Conservation (phyloP, 192 early-diverging fungal genomes). For the Diversispora epigaea region DNA sequence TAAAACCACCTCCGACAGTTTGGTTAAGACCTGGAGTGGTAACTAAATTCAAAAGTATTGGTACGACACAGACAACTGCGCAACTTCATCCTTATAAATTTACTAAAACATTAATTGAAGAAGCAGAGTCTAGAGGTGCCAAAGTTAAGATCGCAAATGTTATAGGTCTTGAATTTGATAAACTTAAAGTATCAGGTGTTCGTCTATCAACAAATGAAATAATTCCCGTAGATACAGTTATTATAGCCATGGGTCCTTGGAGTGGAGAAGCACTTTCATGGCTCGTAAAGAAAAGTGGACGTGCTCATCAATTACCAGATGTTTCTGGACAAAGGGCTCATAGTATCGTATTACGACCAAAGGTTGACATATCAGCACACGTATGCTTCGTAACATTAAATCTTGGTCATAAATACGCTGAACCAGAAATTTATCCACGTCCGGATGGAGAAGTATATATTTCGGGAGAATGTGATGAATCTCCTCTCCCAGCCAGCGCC, state of each 20-base stretch:
- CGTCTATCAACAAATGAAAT: conserved; percentile 31
- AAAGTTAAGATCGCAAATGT: conserved; percentile 33
- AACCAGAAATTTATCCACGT: conserved; percentile 52
- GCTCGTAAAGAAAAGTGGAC: conserved; percentile 24
- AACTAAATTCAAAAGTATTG: conserved; percentile 29
- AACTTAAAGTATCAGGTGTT: conserved; percentile 32
- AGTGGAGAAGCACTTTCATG: conserved; percentile 34
- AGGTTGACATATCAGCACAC: conserved; percentile 33
- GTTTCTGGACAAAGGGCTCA: conserved; percentile 42
- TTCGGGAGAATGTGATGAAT: conserved; percentile 40
- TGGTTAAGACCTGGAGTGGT: conserved; percentile 27
- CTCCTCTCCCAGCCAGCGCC: conserved; percentile 36
- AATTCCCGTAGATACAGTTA: conserved; percentile 37
- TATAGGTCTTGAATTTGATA: conserved; percentile 32
- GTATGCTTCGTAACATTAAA: conserved; percentile 42
- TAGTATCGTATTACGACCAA: conserved; percentile 38
- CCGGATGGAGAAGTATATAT: conserved; percentile 51
- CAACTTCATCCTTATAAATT: conserved; percentile 46
- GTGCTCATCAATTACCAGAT: conserved; percentile 29
- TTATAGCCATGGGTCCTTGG: conserved; percentile 53
- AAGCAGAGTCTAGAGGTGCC: conserved; percentile 37
- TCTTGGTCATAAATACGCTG: conserved; percentile 28
- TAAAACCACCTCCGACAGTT: conserved; percentile 22
- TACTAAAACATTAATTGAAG: conserved; percentile 38
- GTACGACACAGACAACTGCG: conserved; percentile 39